Evolutionary conservation across 805 yeast genomes (phyloP), one percentile per base, ranked within the genome.

Genomic region (Schizosaccharomyces japonicus): DNA sequence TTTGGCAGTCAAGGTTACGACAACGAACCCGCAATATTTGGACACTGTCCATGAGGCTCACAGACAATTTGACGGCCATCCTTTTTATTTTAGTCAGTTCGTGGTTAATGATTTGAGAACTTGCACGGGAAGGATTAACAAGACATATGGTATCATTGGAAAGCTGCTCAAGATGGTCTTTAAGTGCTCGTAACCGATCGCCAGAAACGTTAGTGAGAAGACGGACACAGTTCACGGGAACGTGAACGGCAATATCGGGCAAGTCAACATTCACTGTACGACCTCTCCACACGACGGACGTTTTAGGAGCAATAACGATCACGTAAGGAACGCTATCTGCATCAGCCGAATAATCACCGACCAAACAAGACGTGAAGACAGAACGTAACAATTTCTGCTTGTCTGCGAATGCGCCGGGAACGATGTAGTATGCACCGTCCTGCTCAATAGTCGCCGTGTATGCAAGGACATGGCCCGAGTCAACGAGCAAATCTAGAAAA

Each of bases 221-320:
- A 23, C 81, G 57, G 53, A 79, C 69, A 49, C 76, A 73, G 2
- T 92, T 90, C 10, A 72, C 73, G 50, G 68, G 71, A 13, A 80
- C 64, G 49, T 75, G 76, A 23, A 73, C 65, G 2, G 60, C 57
- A 5, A 53, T 47, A 26, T 53, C 57, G 1, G 58, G 55, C 42
- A 61, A 45, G 8, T 60, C 62, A 8, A 80, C 58, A 42, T 75
- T 70, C 36, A 76, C 68, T 52, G 78, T 75, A 17, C 72, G 69
- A 3, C 95, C 95, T 51, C 80, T 84, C 96, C 96, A 87, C 45
- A 80, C 73, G 61, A 85, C 71, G 0, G 95, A 92, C 55, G 80
- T 81, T 2, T 77, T 69, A 0, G 94, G 85, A 55, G 81, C 75
- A 4, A 85, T 49, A 45, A 47, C 51, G 42, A 52, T 50, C 46